Conservation (phyloP, 768 basidiomycete genomes). For the Lentinula aciculospora region DNA sequence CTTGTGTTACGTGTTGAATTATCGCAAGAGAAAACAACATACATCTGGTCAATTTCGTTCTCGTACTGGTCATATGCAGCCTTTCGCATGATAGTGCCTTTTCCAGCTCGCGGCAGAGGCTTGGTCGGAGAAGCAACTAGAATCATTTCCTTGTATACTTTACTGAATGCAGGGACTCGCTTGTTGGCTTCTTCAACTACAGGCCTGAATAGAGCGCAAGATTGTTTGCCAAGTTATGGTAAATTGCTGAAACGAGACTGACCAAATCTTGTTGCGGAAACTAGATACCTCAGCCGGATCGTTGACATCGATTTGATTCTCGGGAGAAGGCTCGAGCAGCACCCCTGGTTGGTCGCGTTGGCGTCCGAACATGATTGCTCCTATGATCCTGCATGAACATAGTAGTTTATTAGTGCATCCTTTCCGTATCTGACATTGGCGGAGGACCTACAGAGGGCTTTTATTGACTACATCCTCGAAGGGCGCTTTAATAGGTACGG, state of each 20-base stretch:
- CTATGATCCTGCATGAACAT: constrained; percentile 17
- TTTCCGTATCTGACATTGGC: neutral
- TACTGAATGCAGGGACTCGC: constrained; percentile 31
- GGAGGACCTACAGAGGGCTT: constrained; percentile 16
- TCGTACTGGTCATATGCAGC: constrained; percentile 31
- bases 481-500: no score
- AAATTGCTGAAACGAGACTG: neutral
- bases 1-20: no score
- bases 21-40: constrained; percentile 3
- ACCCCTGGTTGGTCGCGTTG: constrained; percentile 25
- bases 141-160: constrained; percentile 49
- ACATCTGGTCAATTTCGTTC: constrained; percentile 34
- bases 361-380: constrained; percentile 36
- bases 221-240: no score
- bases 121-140: constrained; percentile 32
- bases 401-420: no score
- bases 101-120: constrained; percentile 38
- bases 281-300: constrained; percentile 20
- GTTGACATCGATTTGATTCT: constrained; percentile 21
- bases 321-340: constrained; percentile 21
- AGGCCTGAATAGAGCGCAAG: constrained; percentile 17
- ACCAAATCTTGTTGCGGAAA: constrained; percentile 32
- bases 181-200: constrained; percentile 37
- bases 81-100: constrained; percentile 39
- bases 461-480: constrained; percentile 19